Conservation (phyloP, 305 asterid genomes). For the Fraxinus ornus region DNA sequence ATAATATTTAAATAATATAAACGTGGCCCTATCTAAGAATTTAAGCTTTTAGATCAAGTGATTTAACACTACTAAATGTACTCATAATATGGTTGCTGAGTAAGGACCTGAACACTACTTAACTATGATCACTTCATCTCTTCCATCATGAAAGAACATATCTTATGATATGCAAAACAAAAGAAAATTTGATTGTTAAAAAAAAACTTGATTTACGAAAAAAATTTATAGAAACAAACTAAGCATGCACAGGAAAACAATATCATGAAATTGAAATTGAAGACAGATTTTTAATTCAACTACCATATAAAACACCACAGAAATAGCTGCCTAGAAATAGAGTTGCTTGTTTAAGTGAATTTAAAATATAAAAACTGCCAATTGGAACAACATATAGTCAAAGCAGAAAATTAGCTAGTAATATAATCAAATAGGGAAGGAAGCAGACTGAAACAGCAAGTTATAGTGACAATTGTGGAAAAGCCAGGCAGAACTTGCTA, state of each 20-base stretch:
- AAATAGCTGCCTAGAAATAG: not conserved
- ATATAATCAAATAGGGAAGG: slow-evolving; percentile 1
- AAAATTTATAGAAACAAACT: not conserved
- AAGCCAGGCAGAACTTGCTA: slow-evolving; percentile 7
- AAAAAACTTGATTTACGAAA: not conserved
- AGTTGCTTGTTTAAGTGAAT: not conserved
- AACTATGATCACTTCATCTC: not conserved
- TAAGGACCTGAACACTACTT: not conserved
- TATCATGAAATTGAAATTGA: not conserved
- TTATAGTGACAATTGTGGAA: not conserved
- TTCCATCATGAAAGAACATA: not conserved
- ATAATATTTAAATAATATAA: too few species aligned
- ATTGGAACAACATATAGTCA: slow-evolving; percentile 10
- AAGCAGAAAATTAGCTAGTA: not conserved
- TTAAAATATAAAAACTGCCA: not conserved
- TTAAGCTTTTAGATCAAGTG: not conserved
- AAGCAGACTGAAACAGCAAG: not conserved
- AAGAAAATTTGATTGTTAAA: not conserved
- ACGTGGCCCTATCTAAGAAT: not conserved
- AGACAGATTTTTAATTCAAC: not conserved
- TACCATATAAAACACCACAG: not conserved
- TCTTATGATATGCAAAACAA: not conserved
- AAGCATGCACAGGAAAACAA: not conserved
- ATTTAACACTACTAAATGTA: not conserved
- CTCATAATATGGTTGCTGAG: not conserved